Conservation (phyloP, 2,329 filamentous ascomycete species). For the Talaromyces sp. region DNA sequence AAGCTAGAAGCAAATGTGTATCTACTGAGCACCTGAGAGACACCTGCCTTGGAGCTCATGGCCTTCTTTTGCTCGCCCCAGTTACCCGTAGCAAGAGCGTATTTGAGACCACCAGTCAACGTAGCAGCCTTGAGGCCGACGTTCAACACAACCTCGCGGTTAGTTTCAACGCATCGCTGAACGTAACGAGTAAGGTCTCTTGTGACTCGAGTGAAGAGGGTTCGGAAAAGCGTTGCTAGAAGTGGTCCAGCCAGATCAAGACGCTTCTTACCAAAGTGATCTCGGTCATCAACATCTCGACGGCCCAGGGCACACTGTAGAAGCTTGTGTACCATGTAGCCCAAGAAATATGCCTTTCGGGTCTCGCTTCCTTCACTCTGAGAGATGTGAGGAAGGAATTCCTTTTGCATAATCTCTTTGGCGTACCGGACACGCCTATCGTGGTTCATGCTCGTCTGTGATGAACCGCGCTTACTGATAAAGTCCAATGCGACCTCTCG, state of each 20-base stretch:
- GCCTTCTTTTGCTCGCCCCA: constrained; percentile 99
- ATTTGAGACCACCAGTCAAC: constrained; percentile 89
- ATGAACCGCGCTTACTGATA: constrained; percentile 85
- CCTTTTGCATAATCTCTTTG: constrained; percentile 92
- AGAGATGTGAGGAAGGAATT: constrained; percentile 92
- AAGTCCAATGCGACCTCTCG: constrained; percentile 90
- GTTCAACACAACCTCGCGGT: constrained; percentile 82
- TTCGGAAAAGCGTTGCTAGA: constrained; percentile 92
- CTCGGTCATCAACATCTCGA: constrained; percentile 91
- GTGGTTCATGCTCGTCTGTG: constrained; percentile 64
- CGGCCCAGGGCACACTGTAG: constrained; percentile 89
- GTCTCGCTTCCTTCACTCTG: constrained; percentile 93
- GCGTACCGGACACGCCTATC: constrained; percentile 91
- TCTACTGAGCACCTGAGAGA: constrained; percentile 95
- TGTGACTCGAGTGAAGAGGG: constrained; percentile 84
- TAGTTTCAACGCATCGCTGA: constrained; percentile 84
- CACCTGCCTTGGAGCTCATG: constrained; percentile 87
- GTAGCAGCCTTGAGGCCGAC: constrained; percentile 88
- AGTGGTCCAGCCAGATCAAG: constrained; percentile 91
- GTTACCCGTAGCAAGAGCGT: constrained; percentile 94
- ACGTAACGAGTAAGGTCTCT: constrained; percentile 88
- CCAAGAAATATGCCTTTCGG: constrained; percentile 93
- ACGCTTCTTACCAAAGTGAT: constrained; percentile 98
- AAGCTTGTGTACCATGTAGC: constrained; percentile 97
- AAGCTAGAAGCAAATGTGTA: constrained; percentile 96